Base-by-base conservation (phyloP, 345 rosid genomes). In the Diplotaxis tenuifolia region DNA sequence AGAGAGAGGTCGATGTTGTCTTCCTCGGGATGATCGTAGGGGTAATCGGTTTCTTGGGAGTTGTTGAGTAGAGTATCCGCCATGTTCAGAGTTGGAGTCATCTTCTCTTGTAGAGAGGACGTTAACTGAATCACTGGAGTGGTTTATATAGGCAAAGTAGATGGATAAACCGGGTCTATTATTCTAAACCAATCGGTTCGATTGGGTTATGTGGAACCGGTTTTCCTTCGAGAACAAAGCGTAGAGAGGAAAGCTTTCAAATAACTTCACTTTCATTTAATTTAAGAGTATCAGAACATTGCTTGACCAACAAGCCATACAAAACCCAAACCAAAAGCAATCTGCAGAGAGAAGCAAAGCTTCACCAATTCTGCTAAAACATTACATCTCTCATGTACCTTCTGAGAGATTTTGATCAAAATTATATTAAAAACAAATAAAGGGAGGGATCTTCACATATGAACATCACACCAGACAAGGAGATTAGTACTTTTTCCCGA, bases 401-500 rank as follows among this genome's bases (percentile, higher is more conserved):
- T 55, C 25, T 22, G 23, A 47, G 66, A 68, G 55, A 67, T 52
- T 59, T 49, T 68, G n/a, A 68, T 53, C 76, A 77, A 71, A 77
- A 71, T 59, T 66, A 55, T n/a, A n/a, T n/a, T 36, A 36, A 49
- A 63, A 28, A 3, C 22, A 38, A 4, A 52, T 65, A 19, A 19
- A 59, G 15, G 52, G 52, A 72, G 80, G 57, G 22, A 59, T 36
- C 64, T 59, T 57, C 72, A 52, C 38, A 72, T 66, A 72, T 70
- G 61, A 47, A 69, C 65, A 71, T 4, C 71, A 70, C 66, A 57
- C 28, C 79, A 70, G 28, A 72, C 68, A 38, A 57, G 22, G 62
- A 49, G 32, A 49, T 82, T 87, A 95, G 61, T 90, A 95, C 54
- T 82, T 80, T 76, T 90, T 95, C 65, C 99, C 98, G 59, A 95